These are phyloP conservation scores for Infundibulicybe gibba DNA, from an alignment of 768 basidiomycete genomes.

Conservation along the genomic window DNA sequence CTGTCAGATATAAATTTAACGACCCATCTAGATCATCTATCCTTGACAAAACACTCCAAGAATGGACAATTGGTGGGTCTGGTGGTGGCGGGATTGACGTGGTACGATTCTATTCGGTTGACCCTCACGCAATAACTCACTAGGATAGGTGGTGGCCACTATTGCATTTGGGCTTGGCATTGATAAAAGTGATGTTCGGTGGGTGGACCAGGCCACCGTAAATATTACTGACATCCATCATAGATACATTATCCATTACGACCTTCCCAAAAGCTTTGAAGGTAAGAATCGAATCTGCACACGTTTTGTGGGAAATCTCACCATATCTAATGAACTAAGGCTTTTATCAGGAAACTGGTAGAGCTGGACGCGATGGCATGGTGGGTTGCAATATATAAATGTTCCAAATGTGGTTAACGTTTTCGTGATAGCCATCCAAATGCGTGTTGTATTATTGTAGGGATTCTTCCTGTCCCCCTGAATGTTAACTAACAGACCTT, in stretches of 20 bases:
- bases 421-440: constrained; percentile 57
- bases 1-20: background rate
- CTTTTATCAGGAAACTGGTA: constrained; percentile 86
- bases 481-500: background rate
- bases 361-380: constrained; percentile 67
- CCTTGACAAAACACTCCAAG: constrained; percentile 59
- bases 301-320: no score
- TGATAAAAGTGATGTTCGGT: constrained; percentile 78
- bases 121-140: background rate
- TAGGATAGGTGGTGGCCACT: constrained; percentile 66
- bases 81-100: constrained; percentile 59
- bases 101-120: constrained; percentile 30
- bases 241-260: constrained; percentile 78
- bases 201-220: constrained; percentile 5
- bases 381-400: constrained; percentile 33
- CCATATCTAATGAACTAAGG: constrained; percentile 34
- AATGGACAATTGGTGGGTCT: constrained; percentile 49
- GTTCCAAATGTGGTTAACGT: no score
- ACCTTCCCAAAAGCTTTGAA: constrained; percentile 82
- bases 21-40: constrained; percentile 31
- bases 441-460: constrained; percentile 82
- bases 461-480: constrained; percentile 11
- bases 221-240: background rate
- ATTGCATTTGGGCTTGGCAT: constrained; percentile 88
- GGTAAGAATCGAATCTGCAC: constrained; percentile 32